Evolutionary conservation across 192 early-diverging fungal species (phyloP).

Genomic region (Backusella australiensis): DNA sequence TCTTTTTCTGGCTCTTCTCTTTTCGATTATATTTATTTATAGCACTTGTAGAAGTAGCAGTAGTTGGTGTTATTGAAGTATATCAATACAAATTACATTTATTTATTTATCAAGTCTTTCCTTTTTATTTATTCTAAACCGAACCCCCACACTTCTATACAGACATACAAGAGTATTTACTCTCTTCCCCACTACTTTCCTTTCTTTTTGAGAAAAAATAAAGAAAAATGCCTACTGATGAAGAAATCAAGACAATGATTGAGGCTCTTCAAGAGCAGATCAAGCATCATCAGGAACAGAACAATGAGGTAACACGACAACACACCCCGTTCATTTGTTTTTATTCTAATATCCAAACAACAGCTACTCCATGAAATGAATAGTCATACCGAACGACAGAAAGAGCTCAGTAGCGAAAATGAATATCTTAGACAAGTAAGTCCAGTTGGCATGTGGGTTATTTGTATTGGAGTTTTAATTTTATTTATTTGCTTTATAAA

Average conservation of each 20-base stretch:
- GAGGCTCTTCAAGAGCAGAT: slow-evolving; percentile 23
- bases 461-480: slow-evolving; percentile 6
- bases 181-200: neutral
- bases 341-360: neutral
- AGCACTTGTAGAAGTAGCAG: neutral
- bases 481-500: neutral
- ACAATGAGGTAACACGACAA: slow-evolving; percentile 22
- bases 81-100: neutral
- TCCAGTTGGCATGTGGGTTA: neutral
- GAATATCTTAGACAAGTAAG: slow-evolving; percentile 34
- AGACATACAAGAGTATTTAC: neutral
- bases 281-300: slow-evolving; percentile 22
- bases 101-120: neutral
- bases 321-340: neutral
- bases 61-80: neutral
- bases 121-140: slow-evolving; percentile 6
- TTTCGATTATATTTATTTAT: neutral
- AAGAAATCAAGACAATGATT: slow-evolving; percentile 21
- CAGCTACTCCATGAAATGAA: slow-evolving; percentile 24
- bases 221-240: slow-evolving; percentile 22
- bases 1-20: neutral
- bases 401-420: slow-evolving; percentile 18
- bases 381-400: slow-evolving; percentile 1
- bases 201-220: neutral
- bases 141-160: neutral